Base-by-base conservation (phyloP, 768 basidiomycete genomes). In the Rhodotorula graminis region DNA sequence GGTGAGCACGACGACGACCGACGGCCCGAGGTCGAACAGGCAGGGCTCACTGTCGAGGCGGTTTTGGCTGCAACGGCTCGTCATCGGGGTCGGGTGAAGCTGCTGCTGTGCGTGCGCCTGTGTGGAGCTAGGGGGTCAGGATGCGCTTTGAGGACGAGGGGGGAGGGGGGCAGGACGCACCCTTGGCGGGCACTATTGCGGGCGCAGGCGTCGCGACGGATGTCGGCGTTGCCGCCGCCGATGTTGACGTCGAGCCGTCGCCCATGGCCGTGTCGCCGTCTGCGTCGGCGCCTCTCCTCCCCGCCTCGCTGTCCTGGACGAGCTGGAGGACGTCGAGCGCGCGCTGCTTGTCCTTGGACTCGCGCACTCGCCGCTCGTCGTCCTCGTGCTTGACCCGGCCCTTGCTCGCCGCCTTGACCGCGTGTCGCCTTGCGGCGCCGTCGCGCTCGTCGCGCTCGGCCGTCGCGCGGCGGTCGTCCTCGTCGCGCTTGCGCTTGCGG, bases 51-150 rank as follows among this genome's bases (percentile, higher is more conserved):
- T 61, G 63, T 23, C 64, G 67, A 9, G 74, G 74, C 25, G 70
- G 70, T 64, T 61, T 67, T 12, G 74, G 74, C 58, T 71, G 74
- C 2, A 47, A 23, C 5, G 40, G 21, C 10, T 75, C 74, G 14
- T 75, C 74, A 16, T 74, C 70, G 0, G 57, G 55, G n/a, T 75
- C 74, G 2, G 70, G 70, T 14, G 74, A 75, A 4, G 61, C 44
- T 0, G n/a, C 69, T 2, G 21, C 11, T 29, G 56, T 2, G 27
- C 27, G 16, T 40, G 44, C 27, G 25, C 29, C 14, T 29, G 33
- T 2, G 23, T 10, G 27, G 2, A 16, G 44, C 31, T 21, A 44
- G 12, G 0, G n/a, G 50, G 60, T 61, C 44, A 46, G 60, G n/a
- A 27, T 31, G 15, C 6, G 3, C 27, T 16, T 2, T n/a, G n/a